Evolutionary conservation across 2,329 filamentous ascomycete genomes (phyloP).

Genomic region (Stemphylium vesicarium): DNA sequence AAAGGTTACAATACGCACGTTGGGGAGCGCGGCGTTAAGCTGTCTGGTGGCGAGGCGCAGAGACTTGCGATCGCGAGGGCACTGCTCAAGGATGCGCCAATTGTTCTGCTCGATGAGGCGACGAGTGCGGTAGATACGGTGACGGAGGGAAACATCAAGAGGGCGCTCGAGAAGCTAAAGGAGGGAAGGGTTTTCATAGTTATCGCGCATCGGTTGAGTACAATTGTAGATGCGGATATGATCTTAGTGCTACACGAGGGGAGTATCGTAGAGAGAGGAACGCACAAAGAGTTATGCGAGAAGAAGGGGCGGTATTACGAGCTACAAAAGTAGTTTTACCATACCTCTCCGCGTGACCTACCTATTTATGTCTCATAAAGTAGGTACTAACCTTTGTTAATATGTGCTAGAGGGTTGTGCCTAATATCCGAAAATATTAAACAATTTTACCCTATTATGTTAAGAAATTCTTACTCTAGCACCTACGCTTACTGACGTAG

Average conservation of each 20-base stretch:
- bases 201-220: conserved; percentile 77
- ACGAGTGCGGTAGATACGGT: conserved; percentile 81
- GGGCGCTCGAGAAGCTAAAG: conserved; percentile 62
- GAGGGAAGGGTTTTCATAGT: conserved; percentile 68
- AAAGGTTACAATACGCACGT: conserved; percentile 37
- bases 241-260: conserved; percentile 19
- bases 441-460: too few species aligned
- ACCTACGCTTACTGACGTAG: too few species aligned
- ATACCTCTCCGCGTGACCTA: too few species aligned
- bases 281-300: conserved; percentile 7
- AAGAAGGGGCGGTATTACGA: not conserved
- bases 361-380: too few species aligned
- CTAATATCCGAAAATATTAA: too few species aligned
- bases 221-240: conserved; percentile 75
- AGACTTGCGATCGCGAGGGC: conserved; percentile 73
- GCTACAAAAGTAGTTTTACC: not conserved
- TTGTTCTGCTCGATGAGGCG: conserved; percentile 83
- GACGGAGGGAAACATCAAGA: conserved; percentile 68
- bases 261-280: conserved; percentile 15
- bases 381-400: too few species aligned
- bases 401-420: too few species aligned
- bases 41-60: conserved; percentile 69
- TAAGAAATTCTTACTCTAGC: too few species aligned
- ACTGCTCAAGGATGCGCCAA: conserved; percentile 75
- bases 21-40: conserved; percentile 39